Evolutionary conservation across 108 stramenopile species (phyloP).

Genomic region (Cyclotella choctawhatcheeana): DNA sequence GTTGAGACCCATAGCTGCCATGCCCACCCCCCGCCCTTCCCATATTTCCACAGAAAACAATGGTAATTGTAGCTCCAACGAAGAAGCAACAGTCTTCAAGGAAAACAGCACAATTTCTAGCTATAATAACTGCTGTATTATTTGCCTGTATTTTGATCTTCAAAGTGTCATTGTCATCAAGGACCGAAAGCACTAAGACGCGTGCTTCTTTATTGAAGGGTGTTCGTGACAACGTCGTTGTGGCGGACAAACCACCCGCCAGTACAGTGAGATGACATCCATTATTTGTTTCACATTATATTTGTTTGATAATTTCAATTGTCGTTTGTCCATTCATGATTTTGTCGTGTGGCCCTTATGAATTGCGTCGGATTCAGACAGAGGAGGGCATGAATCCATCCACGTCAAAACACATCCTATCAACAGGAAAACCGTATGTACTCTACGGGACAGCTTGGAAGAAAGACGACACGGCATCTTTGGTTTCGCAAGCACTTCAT

Average conservation of each 20-base stretch:
- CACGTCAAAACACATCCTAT: slow-evolving; percentile 21
- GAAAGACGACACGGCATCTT: slow-evolving; percentile 76
- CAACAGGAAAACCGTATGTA: slow-evolving; percentile 27
- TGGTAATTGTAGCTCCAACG: slow-evolving; percentile 9
- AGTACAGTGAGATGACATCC: background rate
- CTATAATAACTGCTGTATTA: background rate
- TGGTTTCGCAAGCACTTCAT: slow-evolving; percentile 74
- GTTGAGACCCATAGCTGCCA: too few species aligned
- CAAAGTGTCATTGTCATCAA: slow-evolving; percentile 5
- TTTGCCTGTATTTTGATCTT: slow-evolving; percentile 1
- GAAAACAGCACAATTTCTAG: background rate
- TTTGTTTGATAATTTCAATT: too few species aligned
- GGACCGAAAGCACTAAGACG: background rate
- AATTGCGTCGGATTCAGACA: too few species aligned
- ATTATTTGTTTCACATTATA: too few species aligned
- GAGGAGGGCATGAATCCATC: slow-evolving; percentile 9
- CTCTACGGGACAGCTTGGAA: slow-evolving; percentile 95
- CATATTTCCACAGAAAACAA: too few species aligned
- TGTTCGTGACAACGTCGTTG: background rate
- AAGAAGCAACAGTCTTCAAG: slow-evolving; percentile 13
- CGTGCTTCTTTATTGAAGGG: background rate
- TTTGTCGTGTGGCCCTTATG: too few species aligned
- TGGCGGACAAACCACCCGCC: background rate
- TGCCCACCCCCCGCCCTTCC: too few species aligned
- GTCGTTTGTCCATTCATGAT: too few species aligned